Evolutionary conservation across 164 flowering plant species (phyloP).

Genomic region (Stephania yunnanensis): DNA sequence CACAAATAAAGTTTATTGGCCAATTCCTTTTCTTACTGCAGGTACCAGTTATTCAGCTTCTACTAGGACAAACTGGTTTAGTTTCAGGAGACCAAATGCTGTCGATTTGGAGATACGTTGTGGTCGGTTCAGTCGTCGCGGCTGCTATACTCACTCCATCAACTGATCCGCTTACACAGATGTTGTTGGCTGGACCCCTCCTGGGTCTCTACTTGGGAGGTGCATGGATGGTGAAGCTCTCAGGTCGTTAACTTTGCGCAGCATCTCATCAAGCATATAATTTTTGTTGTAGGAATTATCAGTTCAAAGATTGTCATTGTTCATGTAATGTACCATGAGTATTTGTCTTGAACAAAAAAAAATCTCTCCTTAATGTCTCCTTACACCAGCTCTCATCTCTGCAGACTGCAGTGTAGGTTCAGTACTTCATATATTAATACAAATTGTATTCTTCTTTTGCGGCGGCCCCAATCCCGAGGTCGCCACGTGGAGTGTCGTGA

Average conservation of each 20-base stretch:
- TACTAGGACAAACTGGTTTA: conserved; percentile 83
- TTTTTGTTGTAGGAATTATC: background rate
- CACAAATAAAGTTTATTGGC: background rate
- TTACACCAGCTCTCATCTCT: background rate
- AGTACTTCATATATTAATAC: background rate
- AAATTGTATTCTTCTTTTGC: conserved; percentile 1
- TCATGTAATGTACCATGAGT: background rate
- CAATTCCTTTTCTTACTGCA: conserved; percentile 19
- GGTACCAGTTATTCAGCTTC: conserved; percentile 93
- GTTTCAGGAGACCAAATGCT: conserved; percentile 95
- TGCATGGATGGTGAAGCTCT: conserved; percentile 82
- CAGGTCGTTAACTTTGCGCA: conserved; percentile 36
- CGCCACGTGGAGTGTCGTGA: too few relatives aligned
- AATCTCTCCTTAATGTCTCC: background rate
- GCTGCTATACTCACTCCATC: conserved; percentile 96
- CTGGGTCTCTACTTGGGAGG: conserved; percentile 93
- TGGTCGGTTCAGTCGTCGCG: conserved; percentile 87
- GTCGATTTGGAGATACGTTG: conserved; percentile 95
- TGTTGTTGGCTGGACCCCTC: conserved; percentile 84
- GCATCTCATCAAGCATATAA: background rate
- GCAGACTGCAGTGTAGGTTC: background rate
- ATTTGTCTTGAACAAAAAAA: background rate
- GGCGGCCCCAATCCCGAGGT: too few relatives aligned
- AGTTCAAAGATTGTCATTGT: background rate
- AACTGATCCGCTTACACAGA: conserved; percentile 90